Evolutionary conservation across 768 basidiomycete genomes (phyloP), one percentile per base, ranked within the genome.

Genomic region (Baorangia bicolor): DNA sequence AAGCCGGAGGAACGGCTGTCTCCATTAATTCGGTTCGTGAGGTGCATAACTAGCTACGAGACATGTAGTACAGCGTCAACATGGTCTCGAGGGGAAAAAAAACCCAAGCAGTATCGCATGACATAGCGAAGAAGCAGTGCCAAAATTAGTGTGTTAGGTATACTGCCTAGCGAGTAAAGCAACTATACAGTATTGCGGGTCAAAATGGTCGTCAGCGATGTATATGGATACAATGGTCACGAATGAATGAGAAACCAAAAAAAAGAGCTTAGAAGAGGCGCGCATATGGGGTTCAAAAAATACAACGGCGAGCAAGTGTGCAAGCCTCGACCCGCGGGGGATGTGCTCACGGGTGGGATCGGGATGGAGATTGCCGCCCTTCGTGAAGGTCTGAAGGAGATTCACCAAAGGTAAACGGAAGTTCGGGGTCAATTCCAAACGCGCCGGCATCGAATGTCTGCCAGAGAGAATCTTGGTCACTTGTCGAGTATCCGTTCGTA

Each of bases 401-500:
- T 14, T 78, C 78, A 25, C 73, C 73, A 35, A 80, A 71, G 23
- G 81, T 81, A 70, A 92, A 92, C 23, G 90, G 84, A 35, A 89
- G 75, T 66, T 92, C 90, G 53, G 88, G 88, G 68, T 91, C 88
- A 60, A 82, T 80, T 53, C 84, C 86, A 72, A 91, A 91, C 33
- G 85, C 84, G 49, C 83, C 80, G 56, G 83, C 78, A 68, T 92
- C 91, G 64, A 90, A 88, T 64, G 81, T 82, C 60, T 79, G 77
- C 75, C 81, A 81, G 46, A 81, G 64, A 28, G 69, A 67, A 46
- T 80, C 79, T 60, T 74, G 74, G 39, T 78, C 78, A 37, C 52
- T 55, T 39, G 59, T 51, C 18, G 73, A 60, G 58, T 69, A 72
- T 39, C 73, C 69, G 5, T 80, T 79, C 48, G 83, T 79, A 61